Evolutionary conservation across 345 rosid species (phyloP).

Genomic region (Ailanthus altissimus): DNA sequence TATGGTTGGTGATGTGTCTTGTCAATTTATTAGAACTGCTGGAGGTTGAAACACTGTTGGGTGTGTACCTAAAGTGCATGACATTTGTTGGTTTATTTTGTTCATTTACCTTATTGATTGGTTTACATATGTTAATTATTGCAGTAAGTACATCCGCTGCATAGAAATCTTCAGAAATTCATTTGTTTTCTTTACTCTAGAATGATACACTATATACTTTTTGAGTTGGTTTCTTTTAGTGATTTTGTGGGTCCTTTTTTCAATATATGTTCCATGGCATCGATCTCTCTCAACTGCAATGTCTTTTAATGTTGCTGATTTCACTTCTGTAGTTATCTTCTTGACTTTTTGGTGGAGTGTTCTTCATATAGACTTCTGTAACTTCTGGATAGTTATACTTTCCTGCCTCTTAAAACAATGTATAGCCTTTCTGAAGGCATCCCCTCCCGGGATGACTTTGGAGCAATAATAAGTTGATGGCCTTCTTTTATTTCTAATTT

Average conservation of each 20-base stretch:
- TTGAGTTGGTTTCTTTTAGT: not conserved
- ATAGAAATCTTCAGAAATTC: not conserved
- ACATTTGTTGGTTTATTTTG: not conserved
- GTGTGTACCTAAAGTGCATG: conserved; percentile 8
- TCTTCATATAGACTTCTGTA: not conserved
- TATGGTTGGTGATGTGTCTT: conserved; percentile 9
- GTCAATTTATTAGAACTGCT: conserved; percentile 6
- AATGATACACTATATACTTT: not conserved
- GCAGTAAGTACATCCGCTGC: not conserved
- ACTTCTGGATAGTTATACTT: not conserved
- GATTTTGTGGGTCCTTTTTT: not conserved
- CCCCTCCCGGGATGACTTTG: not conserved
- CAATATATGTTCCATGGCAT: not conserved
- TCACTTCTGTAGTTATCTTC: conserved; percentile 1
- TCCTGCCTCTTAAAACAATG: not conserved
- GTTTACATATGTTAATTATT: not conserved
- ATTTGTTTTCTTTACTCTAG: not conserved
- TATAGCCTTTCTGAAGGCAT: not conserved
- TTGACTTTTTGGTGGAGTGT: not conserved
- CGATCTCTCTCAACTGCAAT: not conserved
- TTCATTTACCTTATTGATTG: not conserved
- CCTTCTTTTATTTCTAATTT: conserved; percentile 1
- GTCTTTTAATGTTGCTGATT: not conserved
- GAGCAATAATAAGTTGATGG: not conserved
- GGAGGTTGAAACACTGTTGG: conserved; percentile 4